These are phyloP conservation scores for Ceriops zippeliana DNA, from an alignment of 345 rosid genomes.

Conservation along the genomic window DNA sequence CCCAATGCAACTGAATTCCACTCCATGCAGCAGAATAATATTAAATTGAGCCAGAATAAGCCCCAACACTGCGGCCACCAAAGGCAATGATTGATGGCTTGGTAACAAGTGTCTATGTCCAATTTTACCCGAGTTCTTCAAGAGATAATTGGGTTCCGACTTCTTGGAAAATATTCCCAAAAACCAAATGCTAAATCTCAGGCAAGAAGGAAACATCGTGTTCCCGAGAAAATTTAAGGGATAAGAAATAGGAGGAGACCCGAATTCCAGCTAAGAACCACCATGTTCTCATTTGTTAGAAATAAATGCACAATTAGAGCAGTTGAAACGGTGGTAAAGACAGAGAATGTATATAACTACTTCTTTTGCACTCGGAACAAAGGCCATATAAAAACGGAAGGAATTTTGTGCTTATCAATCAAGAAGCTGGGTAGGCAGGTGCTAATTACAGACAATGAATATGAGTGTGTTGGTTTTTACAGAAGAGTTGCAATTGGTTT, in stretches of 20 bases:
- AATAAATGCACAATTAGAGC: constrained; percentile 16
- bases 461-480: too few species aligned
- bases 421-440: too few species aligned
- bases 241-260: constrained; percentile 35
- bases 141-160: constrained; percentile 13
- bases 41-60: constrained; percentile 19
- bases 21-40: constrained; percentile 29
- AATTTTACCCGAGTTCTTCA: constrained; percentile 16
- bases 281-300: constrained; percentile 21
- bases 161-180: constrained; percentile 15
- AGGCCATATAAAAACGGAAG: background rate
- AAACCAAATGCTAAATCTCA: constrained; percentile 27
- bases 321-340: constrained; percentile 13
- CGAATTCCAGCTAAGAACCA: too few species aligned
- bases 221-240: constrained; percentile 35
- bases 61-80: constrained; percentile 23
- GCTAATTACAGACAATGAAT: too few species aligned
- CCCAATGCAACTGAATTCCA: constrained; percentile 26
- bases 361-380: background rate
- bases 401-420: too few species aligned
- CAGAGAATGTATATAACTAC: background rate
- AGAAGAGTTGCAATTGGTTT: too few species aligned
- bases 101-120: constrained; percentile 4
- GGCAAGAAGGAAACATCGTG: constrained; percentile 2
- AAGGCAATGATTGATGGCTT: background rate